Percentiles rank a stretch among this genome's conserved stretches.
These are phyloP conservation scores for Phytopythium kandeliae DNA, from an alignment of 352 stramenopile genomes.

Conservation along the genomic window DNA sequence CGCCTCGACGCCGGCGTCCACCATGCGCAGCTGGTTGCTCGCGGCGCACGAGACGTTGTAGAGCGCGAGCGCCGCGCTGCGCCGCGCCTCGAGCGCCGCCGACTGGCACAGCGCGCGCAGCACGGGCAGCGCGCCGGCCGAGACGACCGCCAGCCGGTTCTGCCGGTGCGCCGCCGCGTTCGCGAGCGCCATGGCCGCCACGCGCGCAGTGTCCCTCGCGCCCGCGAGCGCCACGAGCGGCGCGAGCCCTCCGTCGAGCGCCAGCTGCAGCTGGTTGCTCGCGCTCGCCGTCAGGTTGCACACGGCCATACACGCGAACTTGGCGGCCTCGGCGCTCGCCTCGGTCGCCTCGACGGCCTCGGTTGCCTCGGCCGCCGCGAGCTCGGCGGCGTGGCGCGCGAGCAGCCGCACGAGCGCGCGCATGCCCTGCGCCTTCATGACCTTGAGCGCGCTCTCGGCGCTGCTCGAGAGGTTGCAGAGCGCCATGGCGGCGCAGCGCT, in stretches of 20 bases:
- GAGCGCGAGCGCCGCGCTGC: slow-evolving; percentile 86
- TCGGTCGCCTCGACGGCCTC: slow-evolving; percentile 3
- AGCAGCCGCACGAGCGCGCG: slow-evolving; percentile 58
- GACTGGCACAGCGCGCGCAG: slow-evolving; percentile 79
- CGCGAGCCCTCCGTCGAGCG: slow-evolving; percentile 69
- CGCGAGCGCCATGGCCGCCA: slow-evolving; percentile 92
- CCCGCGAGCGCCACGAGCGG: slow-evolving; percentile 78
- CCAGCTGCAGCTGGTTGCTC: slow-evolving; percentile 88
- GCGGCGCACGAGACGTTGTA: slow-evolving; percentile 95
- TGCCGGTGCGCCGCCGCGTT: slow-evolving; percentile 90
- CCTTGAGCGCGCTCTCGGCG: slow-evolving; percentile 58
- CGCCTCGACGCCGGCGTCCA: slow-evolving; percentile 83
- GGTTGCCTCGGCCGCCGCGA: neutral
- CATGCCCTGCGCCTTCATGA: slow-evolving; percentile 76
- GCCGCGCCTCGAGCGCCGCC: slow-evolving; percentile 86
- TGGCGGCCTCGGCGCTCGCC: slow-evolving; percentile 47
- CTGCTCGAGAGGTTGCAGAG: slow-evolving; percentile 85
- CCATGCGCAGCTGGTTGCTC: slow-evolving; percentile 87
- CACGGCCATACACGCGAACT: slow-evolving; percentile 92
- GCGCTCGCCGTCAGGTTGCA: slow-evolving; percentile 93
- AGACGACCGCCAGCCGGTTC: slow-evolving; percentile 88
- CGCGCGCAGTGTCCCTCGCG: slow-evolving; percentile 74
- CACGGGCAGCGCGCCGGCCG: slow-evolving; percentile 70
- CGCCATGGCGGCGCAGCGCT: slow-evolving; percentile 76
- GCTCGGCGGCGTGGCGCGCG: slow-evolving; percentile 6